phyloP scores from a whole-genome alignment of 2,329 filamentous ascomycete species.

The Aspergillus sp. region DNA sequence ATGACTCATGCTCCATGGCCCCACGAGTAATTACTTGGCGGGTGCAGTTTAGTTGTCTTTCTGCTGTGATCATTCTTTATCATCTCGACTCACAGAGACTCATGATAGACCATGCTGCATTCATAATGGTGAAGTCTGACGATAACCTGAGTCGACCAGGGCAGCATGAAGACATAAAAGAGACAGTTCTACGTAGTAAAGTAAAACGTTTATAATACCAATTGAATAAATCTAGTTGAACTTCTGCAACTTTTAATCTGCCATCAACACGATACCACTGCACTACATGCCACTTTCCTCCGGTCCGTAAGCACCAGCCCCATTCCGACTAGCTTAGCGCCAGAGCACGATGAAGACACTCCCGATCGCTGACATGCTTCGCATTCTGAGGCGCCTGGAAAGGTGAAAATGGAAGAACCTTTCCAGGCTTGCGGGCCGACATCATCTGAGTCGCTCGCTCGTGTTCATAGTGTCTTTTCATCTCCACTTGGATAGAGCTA shows the following conservation, averaged over 20 bases:
- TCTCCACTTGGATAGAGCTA: neutral
- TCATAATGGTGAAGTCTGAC: neutral
- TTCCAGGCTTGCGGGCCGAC: constrained; percentile 20
- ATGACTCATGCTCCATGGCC: constrained; percentile 9
- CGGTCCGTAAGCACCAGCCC: neutral
- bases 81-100: constrained; percentile 5
- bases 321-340: neutral
- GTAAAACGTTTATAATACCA: neutral
- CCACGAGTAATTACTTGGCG: neutral
- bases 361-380: constrained; percentile 17
- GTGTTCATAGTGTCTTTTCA: neutral
- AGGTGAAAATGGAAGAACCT: constrained; percentile 19
- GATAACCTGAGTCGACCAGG: neutral
- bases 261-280: neutral
- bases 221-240: neutral
- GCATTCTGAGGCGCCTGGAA: constrained; percentile 21
- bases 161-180: neutral
- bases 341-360: constrained; percentile 15
- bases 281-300: neutral
- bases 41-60: neutral
- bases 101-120: neutral
- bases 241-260: neutral
- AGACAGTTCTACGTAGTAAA: neutral
- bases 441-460: constrained; percentile 17
- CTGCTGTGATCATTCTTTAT: neutral